phyloP scores from a whole-genome alignment of 2,329 filamentous ascomycete genomes.

The Arthrobotrys sinensis region DNA sequence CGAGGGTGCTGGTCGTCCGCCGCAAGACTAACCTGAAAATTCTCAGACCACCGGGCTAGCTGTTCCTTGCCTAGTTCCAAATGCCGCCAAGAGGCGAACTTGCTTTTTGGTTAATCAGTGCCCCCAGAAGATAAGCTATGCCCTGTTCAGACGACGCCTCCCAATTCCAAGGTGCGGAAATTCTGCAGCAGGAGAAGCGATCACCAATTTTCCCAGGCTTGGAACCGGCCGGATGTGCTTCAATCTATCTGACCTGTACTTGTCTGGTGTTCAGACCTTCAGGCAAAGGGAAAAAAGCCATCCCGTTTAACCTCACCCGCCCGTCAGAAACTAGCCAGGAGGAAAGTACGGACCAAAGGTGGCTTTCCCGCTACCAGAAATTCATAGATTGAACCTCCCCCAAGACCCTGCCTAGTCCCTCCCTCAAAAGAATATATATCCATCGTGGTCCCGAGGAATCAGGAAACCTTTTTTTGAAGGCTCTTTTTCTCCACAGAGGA shows the following conservation, averaged over 20 bases:
- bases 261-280: constrained; percentile 56
- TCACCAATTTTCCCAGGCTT: constrained; percentile 49
- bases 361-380: constrained; percentile 59
- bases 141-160: constrained; percentile 47
- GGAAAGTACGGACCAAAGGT: constrained; percentile 47
- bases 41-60: constrained; percentile 30
- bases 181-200: constrained; percentile 58
- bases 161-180: constrained; percentile 59
- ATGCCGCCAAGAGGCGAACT: constrained; percentile 24
- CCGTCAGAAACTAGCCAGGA: constrained; percentile 56
- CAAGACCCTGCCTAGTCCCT: constrained; percentile 26
- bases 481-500: constrained; percentile 51
- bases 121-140: constrained; percentile 47
- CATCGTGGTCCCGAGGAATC: constrained; percentile 50
- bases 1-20: constrained; percentile 41
- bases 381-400: constrained; percentile 43
- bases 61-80: constrained; percentile 39
- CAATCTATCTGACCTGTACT: constrained; percentile 45
- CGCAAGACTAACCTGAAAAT: constrained; percentile 44
- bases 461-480: constrained; percentile 48
- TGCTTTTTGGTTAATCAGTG: constrained; percentile 44
- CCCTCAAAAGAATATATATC: constrained; percentile 56
- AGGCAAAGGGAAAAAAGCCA: constrained; percentile 59
- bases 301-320: constrained; percentile 61
- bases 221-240: constrained; percentile 50